phyloP scores from a whole-genome alignment of 2,329 filamentous ascomycete species.

The Aspergillus tubingensis region DNA sequence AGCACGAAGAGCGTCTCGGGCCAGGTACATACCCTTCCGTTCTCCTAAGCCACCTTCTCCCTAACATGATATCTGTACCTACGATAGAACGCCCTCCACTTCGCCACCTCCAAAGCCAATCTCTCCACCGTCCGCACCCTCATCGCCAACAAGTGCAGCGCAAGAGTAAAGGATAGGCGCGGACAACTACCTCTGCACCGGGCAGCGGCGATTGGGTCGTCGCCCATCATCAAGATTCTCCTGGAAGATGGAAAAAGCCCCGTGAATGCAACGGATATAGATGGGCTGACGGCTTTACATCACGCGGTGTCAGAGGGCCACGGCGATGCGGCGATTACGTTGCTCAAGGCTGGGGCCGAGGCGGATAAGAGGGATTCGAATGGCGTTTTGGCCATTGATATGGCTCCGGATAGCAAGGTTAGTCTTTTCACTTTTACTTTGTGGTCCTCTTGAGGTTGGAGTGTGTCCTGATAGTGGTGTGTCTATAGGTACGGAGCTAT shows the following conservation, averaged over 20 bases:
- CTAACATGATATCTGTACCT: neutral
- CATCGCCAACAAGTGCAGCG: slow-evolving; percentile 73
- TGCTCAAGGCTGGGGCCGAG: slow-evolving; percentile 85
- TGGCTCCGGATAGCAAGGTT: slow-evolving; percentile 85
- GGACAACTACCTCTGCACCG: slow-evolving; percentile 91
- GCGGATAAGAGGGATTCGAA: slow-evolving; percentile 72
- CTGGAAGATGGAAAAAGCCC: slow-evolving; percentile 74
- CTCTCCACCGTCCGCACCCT: slow-evolving; percentile 77
- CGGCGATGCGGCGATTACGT: slow-evolving; percentile 76
- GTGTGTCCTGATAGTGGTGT: slow-evolving; percentile 6
- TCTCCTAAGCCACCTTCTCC: neutral
- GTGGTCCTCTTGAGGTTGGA: neutral
- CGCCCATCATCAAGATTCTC: slow-evolving; percentile 81
- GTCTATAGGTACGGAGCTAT: slow-evolving; percentile 67
- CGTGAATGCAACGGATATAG: slow-evolving; percentile 76
- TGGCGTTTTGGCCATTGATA: slow-evolving; percentile 71
- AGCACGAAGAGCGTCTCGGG: slow-evolving; percentile 46
- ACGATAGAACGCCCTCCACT: slow-evolving; percentile 79
- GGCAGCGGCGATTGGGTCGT: slow-evolving; percentile 83
- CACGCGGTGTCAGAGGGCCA: slow-evolving; percentile 65
- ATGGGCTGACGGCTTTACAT: slow-evolving; percentile 86
- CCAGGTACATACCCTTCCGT: slow-evolving; percentile 33
- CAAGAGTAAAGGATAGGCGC: slow-evolving; percentile 78
- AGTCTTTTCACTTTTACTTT: slow-evolving; percentile 26
- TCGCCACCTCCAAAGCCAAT: slow-evolving; percentile 86